phyloP scores from a whole-genome alignment of 441 rosid genomes.

The Breynia disticha region DNA sequence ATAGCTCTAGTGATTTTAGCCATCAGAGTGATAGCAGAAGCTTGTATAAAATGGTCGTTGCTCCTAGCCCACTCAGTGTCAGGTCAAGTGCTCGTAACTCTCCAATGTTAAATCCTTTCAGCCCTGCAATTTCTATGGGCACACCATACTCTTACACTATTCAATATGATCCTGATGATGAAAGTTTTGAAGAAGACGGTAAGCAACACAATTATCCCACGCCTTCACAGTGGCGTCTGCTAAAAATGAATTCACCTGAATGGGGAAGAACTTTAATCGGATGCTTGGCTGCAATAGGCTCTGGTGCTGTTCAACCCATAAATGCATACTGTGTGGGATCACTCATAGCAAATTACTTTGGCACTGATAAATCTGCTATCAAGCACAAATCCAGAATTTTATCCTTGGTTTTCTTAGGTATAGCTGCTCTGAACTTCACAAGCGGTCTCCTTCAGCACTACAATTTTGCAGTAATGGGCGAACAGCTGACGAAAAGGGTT shows the following conservation, averaged over 20 bases:
- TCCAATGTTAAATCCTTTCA: conserved; percentile 39
- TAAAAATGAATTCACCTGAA: conserved; percentile 53
- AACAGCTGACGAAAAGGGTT: conserved; percentile 51
- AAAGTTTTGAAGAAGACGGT: conserved; percentile 18
- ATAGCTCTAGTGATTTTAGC: conserved; percentile 9
- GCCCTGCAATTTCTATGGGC: conserved; percentile 53
- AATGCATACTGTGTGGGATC: conserved; percentile 60
- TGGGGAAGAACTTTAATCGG: conserved; percentile 41
- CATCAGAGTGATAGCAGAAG: conserved; percentile 22
- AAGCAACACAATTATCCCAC: conserved; percentile 21
- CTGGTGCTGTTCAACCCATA: conserved; percentile 59
- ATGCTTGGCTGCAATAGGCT: conserved; percentile 49
- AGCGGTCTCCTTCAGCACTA: conserved; percentile 52
- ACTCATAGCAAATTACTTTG: conserved; percentile 43
- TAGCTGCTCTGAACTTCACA: conserved; percentile 43
- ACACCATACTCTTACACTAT: conserved; percentile 47
- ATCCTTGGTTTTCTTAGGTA: conserved; percentile 44
- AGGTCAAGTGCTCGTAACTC: conserved; percentile 34
- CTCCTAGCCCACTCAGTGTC: conserved; percentile 32
- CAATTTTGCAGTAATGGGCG: conserved; percentile 60
- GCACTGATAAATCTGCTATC: conserved; percentile 27
- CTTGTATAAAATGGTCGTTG: conserved; percentile 18
- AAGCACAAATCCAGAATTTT: conserved; percentile 35
- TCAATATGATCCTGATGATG: conserved; percentile 32
- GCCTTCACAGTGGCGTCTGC: conserved; percentile 55